Evolutionary conservation across 148 eudicot species (phyloP).

Genomic region (Rhododendron molle): DNA sequence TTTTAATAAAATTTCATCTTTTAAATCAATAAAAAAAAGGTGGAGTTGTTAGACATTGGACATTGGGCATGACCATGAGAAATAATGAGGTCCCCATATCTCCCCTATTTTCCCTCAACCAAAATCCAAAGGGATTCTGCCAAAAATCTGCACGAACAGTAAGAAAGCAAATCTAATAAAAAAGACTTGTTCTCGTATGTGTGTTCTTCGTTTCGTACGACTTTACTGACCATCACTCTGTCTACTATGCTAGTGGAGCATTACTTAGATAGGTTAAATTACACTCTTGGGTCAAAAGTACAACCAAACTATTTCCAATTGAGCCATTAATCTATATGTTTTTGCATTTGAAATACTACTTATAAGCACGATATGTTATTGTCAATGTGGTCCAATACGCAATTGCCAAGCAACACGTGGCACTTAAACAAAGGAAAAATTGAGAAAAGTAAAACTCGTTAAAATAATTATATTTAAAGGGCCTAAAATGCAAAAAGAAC

Average conservation of each 20-base stretch:
- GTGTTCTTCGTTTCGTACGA: not conserved
- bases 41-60: not conserved
- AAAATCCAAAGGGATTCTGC: not conserved
- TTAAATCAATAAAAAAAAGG: too few relatives aligned
- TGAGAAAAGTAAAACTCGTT: too few relatives aligned
- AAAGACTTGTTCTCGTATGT: not conserved
- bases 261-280: not conserved
- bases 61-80: not conserved
- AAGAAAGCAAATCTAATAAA: slow-evolving; percentile 1
- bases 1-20: too few relatives aligned
- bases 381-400: not conserved
- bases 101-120: not conserved
- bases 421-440: not conserved
- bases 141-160: slow-evolving; percentile 14
- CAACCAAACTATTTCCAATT: not conserved
- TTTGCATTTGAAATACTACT: not conserved
- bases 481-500: too few relatives aligned
- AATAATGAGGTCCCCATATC: not conserved
- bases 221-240: slow-evolving; percentile 7
- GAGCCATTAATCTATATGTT: not conserved
- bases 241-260: not conserved
- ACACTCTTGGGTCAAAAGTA: not conserved
- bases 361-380: too few relatives aligned
- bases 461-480: too few relatives aligned
- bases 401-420: not conserved